These are phyloP conservation scores for Micractinium conductrix DNA, from an alignment of 139 green algal species.

Conservation along the genomic window DNA sequence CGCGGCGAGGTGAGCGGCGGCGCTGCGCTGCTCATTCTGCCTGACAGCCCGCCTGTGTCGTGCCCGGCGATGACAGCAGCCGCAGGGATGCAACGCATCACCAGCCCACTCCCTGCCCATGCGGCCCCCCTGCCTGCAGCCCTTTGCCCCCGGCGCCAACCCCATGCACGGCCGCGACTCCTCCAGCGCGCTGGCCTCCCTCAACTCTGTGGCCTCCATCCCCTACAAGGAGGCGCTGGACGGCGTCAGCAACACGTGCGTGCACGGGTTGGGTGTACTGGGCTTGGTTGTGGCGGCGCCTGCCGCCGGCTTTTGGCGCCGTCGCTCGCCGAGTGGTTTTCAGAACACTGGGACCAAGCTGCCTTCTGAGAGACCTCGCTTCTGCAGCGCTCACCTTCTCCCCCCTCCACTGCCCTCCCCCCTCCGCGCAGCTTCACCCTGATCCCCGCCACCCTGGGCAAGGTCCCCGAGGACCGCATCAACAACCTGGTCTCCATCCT, in stretches of 20 bases:
- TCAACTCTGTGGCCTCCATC: slow-evolving; percentile 61
- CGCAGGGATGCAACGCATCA: too few species aligned
- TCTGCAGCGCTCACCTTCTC: neutral
- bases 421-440: slow-evolving; percentile 60
- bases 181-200: slow-evolving; percentile 68
- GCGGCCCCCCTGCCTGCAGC: too few species aligned
- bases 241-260: slow-evolving; percentile 72
- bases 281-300: too few species aligned
- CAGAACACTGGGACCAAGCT: too few species aligned
- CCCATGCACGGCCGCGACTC: slow-evolving; percentile 74
- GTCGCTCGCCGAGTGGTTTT: too few species aligned
- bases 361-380: neutral
- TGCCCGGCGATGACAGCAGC: too few species aligned
- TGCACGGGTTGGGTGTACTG: too few species aligned
- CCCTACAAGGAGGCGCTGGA: slow-evolving; percentile 58
- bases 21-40: slow-evolving; percentile 59
- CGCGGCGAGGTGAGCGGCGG: slow-evolving; percentile 66
- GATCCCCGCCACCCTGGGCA: slow-evolving; percentile 52
- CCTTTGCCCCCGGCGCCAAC: slow-evolving; percentile 56
- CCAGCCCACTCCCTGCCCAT: too few species aligned
- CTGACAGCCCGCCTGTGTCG: neutral
- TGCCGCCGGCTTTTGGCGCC: too few species aligned
- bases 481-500: slow-evolving; percentile 71
- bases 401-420: neutral
- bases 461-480: slow-evolving; percentile 34